phyloP scores from a whole-genome alignment of 441 rosid species.

The Erodium moschatum region DNA sequence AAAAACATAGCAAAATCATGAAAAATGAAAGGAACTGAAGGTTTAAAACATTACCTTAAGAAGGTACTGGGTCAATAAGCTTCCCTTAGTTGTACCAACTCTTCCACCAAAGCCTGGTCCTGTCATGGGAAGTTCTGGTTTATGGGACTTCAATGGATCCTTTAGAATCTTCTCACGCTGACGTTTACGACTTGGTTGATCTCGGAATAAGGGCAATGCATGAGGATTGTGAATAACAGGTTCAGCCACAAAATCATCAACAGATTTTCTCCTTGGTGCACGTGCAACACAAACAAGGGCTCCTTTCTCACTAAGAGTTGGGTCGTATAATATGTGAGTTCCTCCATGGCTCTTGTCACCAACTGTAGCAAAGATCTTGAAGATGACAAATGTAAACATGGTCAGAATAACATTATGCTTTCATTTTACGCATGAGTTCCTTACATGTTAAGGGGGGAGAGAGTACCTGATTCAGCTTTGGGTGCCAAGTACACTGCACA shows the following conservation, averaged over 20 bases:
- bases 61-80: slow-evolving; percentile 90
- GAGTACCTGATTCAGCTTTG: slow-evolving; percentile 82
- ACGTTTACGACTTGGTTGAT: slow-evolving; percentile 93
- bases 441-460: neutral
- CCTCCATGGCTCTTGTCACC: slow-evolving; percentile 92
- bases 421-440: slow-evolving; percentile 4
- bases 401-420: slow-evolving; percentile 10
- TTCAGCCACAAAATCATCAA: slow-evolving; percentile 78
- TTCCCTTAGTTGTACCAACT: slow-evolving; percentile 77
- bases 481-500: slow-evolving; percentile 89
- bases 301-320: slow-evolving; percentile 77
- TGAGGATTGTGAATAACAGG: slow-evolving; percentile 95
- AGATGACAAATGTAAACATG: slow-evolving; percentile 17
- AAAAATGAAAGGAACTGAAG: neutral
- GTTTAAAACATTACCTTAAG: slow-evolving; percentile 50
- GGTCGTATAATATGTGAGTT: slow-evolving; percentile 78
- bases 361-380: slow-evolving; percentile 64
- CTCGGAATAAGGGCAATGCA: slow-evolving; percentile 88
- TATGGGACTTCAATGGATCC: slow-evolving; percentile 84
- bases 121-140: slow-evolving; percentile 81
- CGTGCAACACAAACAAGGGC: slow-evolving; percentile 94
- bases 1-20: neutral
- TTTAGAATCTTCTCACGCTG: slow-evolving; percentile 79
- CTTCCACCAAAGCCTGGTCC: slow-evolving; percentile 97
- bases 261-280: slow-evolving; percentile 87